Conservation (phyloP, 1,284 basidiomycete genomes). For the Spongispora temasekensis region DNA sequence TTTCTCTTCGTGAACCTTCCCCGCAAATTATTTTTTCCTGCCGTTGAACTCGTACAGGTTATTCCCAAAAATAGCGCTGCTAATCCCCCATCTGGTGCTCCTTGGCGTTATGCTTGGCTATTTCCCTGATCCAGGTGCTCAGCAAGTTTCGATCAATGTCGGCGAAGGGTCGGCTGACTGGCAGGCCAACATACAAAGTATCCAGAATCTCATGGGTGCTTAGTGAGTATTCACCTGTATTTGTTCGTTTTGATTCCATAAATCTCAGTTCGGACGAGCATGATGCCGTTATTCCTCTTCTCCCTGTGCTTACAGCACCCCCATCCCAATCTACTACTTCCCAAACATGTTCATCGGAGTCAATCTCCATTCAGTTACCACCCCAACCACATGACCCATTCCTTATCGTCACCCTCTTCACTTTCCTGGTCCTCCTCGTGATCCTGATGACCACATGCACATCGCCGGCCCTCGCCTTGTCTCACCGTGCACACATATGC, state of each 20-base stretch:
- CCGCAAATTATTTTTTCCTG: not conserved
- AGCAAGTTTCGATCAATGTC: slow-evolving; percentile 41
- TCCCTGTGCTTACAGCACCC: not conserved
- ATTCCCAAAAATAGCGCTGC: slow-evolving; percentile 64
- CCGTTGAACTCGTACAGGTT: slow-evolving; percentile 45
- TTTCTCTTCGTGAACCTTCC: slow-evolving; percentile 62
- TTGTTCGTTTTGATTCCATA: not conserved
- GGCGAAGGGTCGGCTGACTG: slow-evolving; percentile 64
- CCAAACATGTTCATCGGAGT: not conserved
- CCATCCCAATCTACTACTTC: not conserved
- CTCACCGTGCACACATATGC: slow-evolving; percentile 25
- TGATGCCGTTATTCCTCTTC: slow-evolving; percentile 29
- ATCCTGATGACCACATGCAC: slow-evolving; percentile 37
- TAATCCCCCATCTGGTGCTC: slow-evolving; percentile 61
- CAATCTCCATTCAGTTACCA: not conserved
- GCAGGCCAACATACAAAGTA: slow-evolving; percentile 76
- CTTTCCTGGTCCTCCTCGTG: slow-evolving; percentile 50
- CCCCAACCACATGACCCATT: slow-evolving; percentile 38
- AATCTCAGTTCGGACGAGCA: slow-evolving; percentile 49
- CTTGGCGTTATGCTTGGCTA: slow-evolving; percentile 59
- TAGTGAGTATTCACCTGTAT: slow-evolving; percentile 45
- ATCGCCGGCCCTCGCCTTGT: slow-evolving; percentile 13
- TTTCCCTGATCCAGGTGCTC: slow-evolving; percentile 45
- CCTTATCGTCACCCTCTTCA: slow-evolving; percentile 44
- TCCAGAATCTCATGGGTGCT: slow-evolving; percentile 80